Evolutionary conservation across 305 asterid genomes (phyloP), one percentile per base, ranked within the genome.

Genomic region (Ajuga reptans): DNA sequence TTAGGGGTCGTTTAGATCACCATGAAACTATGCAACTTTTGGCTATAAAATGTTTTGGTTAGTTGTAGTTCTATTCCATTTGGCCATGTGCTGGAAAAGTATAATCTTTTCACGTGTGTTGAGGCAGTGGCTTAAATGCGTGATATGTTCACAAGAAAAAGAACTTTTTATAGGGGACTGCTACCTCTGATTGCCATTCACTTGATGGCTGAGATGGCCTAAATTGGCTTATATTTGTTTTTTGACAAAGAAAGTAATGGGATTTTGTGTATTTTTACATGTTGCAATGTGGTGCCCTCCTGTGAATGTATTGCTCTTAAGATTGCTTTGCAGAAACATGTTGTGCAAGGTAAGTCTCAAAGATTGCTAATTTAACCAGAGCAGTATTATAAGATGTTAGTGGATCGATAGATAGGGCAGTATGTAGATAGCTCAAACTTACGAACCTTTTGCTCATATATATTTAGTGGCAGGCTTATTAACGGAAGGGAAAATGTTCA

Each of bases 241-340:
- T n/a, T n/a, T n/a, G n/a, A n/a, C n/a, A n/a, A n/a, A n/a, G n/a
- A n/a, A n/a, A n/a, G n/a, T n/a, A n/a, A n/a, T n/a, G n/a, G n/a
- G n/a, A n/a, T n/a, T n/a, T n/a, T n/a, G n/a, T n/a, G n/a, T 66
- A 17, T 3, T 39, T 58, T 62, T 16, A 53, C 61, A 24, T 61
- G 43, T 74, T 60, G 53, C 24, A 11, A 61, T 41, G 14, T n/a
- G 16, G 55, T 66, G 54, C 34, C 18, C 66, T 53, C 60, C 36
- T 43, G 66, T 43, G 65, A 73, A 50, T 57, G 66, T 43, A 42
- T 8, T 4, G 17, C 57, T 54, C 70, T 34, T 27, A 39, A 53
- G 77, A 39, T 72, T 58, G 45, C 24, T 34, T 5, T 59, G 45
- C 49, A 21, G 53, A 65, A 51, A 50, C 42, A 41, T 66, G 68